These are phyloP conservation scores for Beverwykella pulmonaria DNA, from an alignment of 495 filamentous ascomycete species.

Conservation along the genomic window DNA sequence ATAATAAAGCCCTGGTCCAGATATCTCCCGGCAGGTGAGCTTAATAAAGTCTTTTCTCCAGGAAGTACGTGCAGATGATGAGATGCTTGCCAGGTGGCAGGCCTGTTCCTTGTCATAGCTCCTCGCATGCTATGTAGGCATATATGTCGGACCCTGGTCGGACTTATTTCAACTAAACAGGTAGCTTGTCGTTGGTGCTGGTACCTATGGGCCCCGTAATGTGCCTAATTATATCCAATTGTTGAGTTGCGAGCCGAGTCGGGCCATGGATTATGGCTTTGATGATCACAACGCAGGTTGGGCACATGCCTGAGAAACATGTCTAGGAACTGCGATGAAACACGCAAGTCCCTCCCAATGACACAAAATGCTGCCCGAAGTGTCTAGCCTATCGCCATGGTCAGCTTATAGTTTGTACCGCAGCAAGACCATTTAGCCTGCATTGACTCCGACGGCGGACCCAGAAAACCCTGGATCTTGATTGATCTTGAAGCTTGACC, in stretches of 20 bases:
- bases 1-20: not conserved
- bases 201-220: not conserved
- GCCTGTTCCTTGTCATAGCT: conserved; percentile 6
- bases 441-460: not conserved
- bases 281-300: not conserved
- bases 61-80: not conserved
- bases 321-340: not conserved
- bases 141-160: not conserved
- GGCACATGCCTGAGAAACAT: not conserved
- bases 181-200: not conserved
- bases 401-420: not conserved
- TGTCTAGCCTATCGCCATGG: not conserved
- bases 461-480: not conserved
- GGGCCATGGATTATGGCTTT: no score
- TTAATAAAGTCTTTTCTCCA: not conserved
- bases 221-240: not conserved
- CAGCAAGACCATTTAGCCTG: not conserved
- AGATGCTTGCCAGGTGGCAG: conserved; percentile 1
- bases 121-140: not conserved
- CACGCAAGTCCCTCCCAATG: not conserved
- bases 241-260: no score
- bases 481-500: conserved; percentile 1
- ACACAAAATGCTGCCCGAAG: not conserved
- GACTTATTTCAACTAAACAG: not conserved
- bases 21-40: not conserved